Evolutionary conservation across 2,329 filamentous ascomycete species (phyloP).

Genomic region (Talaromyces atroroseus): DNA sequence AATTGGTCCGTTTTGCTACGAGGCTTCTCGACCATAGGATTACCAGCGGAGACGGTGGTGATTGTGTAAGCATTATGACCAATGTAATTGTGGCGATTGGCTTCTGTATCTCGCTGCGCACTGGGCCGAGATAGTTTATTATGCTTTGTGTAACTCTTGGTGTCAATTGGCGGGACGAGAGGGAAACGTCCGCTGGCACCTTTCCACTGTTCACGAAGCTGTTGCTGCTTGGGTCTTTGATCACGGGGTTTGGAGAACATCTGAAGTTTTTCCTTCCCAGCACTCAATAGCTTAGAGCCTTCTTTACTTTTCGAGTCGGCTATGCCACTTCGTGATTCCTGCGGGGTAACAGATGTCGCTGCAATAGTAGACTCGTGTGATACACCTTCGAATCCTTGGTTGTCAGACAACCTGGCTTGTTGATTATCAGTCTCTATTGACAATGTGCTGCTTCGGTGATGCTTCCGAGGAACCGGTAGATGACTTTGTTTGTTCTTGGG

Average conservation of each 20-base stretch:
- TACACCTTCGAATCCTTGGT: background rate
- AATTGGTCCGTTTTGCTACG: conserved; percentile 7
- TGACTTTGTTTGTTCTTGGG: conserved; percentile 16
- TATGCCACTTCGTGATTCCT: background rate
- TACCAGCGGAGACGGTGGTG: conserved; percentile 12
- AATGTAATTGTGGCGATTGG: background rate
- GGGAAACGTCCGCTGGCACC: conserved; percentile 64
- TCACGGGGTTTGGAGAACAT: conserved; percentile 28
- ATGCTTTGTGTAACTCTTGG: conserved; percentile 37
- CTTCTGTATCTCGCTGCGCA: conserved; percentile 38
- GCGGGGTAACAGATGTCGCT: background rate
- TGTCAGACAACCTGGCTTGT: background rate
- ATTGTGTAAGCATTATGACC: conserved; percentile 10
- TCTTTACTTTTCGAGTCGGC: conserved; percentile 16
- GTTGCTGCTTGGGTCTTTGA: conserved; percentile 17
- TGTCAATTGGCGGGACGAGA: conserved; percentile 59
- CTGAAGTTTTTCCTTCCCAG: conserved; percentile 34
- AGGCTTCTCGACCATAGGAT: conserved; percentile 6
- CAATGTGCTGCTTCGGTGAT: background rate
- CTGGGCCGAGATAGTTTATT: conserved; percentile 21
- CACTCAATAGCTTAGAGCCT: conserved; percentile 25
- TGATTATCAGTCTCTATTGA: background rate
- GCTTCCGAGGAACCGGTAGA: conserved; percentile 8
- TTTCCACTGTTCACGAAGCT: conserved; percentile 59
- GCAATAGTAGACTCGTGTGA: background rate